Conservation (phyloP, 306 rosid species). For the Rosa chinensis region DNA sequence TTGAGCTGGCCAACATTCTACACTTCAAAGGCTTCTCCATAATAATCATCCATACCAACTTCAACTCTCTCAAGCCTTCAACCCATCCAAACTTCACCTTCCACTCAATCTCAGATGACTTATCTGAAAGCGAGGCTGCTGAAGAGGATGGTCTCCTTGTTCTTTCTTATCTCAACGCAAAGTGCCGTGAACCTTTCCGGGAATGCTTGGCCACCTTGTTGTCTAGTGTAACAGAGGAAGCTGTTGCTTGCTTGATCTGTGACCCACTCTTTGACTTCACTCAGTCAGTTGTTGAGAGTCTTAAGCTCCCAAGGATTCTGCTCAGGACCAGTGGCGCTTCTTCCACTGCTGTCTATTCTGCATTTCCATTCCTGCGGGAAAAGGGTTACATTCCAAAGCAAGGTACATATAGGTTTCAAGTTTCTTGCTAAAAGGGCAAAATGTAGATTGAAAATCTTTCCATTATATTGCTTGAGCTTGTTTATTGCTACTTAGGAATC, state of each 20-base stretch:
- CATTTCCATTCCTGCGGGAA: too few species aligned
- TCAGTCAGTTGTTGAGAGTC: not conserved
- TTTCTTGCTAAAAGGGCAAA: not conserved
- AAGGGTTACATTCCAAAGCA: too few species aligned
- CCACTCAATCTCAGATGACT: constrained; percentile 30
- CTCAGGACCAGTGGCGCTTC: too few species aligned
- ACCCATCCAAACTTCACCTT: constrained; percentile 47
- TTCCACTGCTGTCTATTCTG: too few species aligned
- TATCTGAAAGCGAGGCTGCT: constrained; percentile 20
- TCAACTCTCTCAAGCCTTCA: constrained; percentile 46
- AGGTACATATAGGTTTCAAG: not conserved
- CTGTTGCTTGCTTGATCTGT: constrained; percentile 43
- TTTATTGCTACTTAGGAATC: constrained; percentile 22
- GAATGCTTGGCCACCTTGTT: constrained; percentile 34
- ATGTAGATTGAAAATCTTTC: not conserved
- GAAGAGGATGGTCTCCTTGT: constrained; percentile 7
- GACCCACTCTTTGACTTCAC: constrained; percentile 42
- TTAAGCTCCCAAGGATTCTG: too few species aligned
- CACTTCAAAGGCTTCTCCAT: constrained; percentile 44
- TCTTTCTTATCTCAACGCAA: constrained; percentile 20
- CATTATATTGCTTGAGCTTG: not conserved
- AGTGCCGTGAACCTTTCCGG: constrained; percentile 25
- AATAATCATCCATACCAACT: constrained; percentile 37
- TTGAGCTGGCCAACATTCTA: constrained; percentile 33
- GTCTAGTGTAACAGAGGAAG: not conserved